These are phyloP conservation scores for Aspergillus brasiliensis DNA, from an alignment of 2,329 filamentous ascomycete genomes.

Conservation along the genomic window DNA sequence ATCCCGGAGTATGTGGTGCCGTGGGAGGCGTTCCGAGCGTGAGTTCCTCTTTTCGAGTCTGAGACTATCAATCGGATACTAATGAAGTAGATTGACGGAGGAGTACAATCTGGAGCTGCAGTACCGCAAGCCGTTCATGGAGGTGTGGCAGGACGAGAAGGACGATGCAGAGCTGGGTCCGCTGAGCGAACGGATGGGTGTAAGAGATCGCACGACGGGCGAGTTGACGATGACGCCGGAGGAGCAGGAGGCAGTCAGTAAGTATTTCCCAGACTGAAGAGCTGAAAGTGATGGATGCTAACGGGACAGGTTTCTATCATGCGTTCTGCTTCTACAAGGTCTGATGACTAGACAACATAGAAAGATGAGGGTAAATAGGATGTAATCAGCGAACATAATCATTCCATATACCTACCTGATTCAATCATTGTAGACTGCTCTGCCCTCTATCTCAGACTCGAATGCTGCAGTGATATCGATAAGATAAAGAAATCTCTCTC, in stretches of 20 bases:
- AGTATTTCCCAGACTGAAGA: slow-evolving; percentile 31
- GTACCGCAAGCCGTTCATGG: slow-evolving; percentile 86
- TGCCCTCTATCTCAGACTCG: no score
- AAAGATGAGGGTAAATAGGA: no score
- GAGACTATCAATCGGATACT: neutral
- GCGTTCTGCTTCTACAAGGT: slow-evolving; percentile 98
- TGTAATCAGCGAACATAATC: no score
- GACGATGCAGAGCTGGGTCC: slow-evolving; percentile 78
- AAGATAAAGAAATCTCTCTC: neutral
- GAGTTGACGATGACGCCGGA: slow-evolving; percentile 73
- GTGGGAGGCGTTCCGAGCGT: slow-evolving; percentile 93
- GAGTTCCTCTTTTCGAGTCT: slow-evolving; percentile 18
- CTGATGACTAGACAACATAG: slow-evolving; percentile 36
- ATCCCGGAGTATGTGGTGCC: slow-evolving; percentile 97
- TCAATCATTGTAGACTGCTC: no score
- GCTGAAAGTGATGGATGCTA: slow-evolving; percentile 11
- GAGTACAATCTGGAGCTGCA: slow-evolving; percentile 96
- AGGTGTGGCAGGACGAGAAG: slow-evolving; percentile 91
- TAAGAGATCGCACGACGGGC: slow-evolving; percentile 70
- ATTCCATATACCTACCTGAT: neutral
- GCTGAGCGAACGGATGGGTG: slow-evolving; percentile 93
- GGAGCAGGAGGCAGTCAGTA: slow-evolving; percentile 85
- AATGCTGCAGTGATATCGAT: neutral
- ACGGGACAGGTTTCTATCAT: slow-evolving; percentile 69
- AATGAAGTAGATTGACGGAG: slow-evolving; percentile 68